Evolutionary conservation across 148 eudicot species (phyloP).

Genomic region (Heliamphora exappendiculata): DNA sequence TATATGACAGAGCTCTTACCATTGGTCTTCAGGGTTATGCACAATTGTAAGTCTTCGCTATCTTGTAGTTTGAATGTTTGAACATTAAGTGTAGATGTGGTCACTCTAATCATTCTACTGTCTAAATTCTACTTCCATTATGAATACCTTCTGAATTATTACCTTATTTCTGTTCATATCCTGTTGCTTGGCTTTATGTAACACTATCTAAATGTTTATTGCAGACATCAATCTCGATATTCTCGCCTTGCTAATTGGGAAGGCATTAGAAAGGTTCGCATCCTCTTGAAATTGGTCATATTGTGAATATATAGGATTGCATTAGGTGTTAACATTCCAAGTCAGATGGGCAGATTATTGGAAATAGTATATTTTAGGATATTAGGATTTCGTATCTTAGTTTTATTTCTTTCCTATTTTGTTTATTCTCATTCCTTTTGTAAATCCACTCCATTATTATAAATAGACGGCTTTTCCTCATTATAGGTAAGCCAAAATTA

Average conservation of each 20-base stretch:
- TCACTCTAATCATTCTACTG: neutral
- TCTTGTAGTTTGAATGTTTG: slow-evolving; percentile 18
- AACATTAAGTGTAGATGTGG: neutral
- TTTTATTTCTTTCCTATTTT: no score
- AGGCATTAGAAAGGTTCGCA: slow-evolving; percentile 67
- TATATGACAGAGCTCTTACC: slow-evolving; percentile 87
- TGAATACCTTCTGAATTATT: neutral
- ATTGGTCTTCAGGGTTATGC: slow-evolving; percentile 93
- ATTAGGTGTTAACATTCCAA: neutral
- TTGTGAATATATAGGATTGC: neutral
- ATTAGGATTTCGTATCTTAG: no score
- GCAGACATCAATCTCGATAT: slow-evolving; percentile 74
- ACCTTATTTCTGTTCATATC: neutral
- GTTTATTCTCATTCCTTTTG: no score
- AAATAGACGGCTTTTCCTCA: no score
- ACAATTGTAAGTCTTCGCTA: slow-evolving; percentile 55
- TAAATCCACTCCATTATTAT: no score
- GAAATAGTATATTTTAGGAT: no score
- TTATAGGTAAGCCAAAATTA: no score
- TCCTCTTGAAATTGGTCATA: slow-evolving; percentile 2
- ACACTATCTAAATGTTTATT: slow-evolving; percentile 17
- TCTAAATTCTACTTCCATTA: neutral
- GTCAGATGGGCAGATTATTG: neutral
- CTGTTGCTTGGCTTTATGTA: neutral
- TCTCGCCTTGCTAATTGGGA: slow-evolving; percentile 95